A percentile compares a stretch with the other conserved stretches of the same genome.
These are phyloP conservation scores for Aureobasidium lini DNA, from an alignment of 2,329 filamentous ascomycete genomes.

Conservation along the genomic window DNA sequence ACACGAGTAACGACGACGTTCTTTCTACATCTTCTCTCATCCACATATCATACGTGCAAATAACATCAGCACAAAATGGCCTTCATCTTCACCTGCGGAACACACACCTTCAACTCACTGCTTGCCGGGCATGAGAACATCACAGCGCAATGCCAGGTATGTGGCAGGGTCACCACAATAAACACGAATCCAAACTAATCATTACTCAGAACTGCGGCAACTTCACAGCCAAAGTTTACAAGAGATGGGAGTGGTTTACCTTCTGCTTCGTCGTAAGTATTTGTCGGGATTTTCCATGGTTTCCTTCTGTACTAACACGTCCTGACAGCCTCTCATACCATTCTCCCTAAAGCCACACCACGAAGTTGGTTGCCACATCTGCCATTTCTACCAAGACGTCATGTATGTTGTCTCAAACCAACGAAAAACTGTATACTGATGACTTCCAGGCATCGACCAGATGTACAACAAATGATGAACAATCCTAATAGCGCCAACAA, in stretches of 20 bases:
- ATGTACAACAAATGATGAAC: conserved; percentile 31
- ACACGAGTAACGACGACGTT: conserved; percentile 7
- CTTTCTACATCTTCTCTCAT: neutral
- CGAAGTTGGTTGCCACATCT: conserved; percentile 67
- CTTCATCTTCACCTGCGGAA: conserved; percentile 46
- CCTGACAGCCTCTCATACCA: conserved; percentile 58
- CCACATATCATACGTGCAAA: neutral
- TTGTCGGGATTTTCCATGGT: too few species aligned
- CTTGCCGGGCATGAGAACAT: conserved; percentile 43
- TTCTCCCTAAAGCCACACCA: conserved; percentile 50
- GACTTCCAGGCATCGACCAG: conserved; percentile 24
- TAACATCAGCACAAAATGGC: conserved; percentile 27
- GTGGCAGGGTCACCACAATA: neutral
- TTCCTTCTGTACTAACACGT: neutral
- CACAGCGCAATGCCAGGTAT: conserved; percentile 39
- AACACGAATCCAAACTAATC: neutral
- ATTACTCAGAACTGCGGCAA: conserved; percentile 40
- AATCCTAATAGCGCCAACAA: conserved; percentile 12
- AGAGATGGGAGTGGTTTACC: conserved; percentile 55
- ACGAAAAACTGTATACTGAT: neutral
- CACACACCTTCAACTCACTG: conserved; percentile 40
- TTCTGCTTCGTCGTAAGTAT: conserved; percentile 61
- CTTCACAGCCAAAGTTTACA: conserved; percentile 36
- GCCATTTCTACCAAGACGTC: conserved; percentile 62
- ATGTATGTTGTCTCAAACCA: conserved; percentile 24